Evolutionary conservation across 2,329 filamentous ascomycete species (phyloP), one percentile per base, ranked within the genome.

Genomic region (Sclerotinia glacialis): DNA sequence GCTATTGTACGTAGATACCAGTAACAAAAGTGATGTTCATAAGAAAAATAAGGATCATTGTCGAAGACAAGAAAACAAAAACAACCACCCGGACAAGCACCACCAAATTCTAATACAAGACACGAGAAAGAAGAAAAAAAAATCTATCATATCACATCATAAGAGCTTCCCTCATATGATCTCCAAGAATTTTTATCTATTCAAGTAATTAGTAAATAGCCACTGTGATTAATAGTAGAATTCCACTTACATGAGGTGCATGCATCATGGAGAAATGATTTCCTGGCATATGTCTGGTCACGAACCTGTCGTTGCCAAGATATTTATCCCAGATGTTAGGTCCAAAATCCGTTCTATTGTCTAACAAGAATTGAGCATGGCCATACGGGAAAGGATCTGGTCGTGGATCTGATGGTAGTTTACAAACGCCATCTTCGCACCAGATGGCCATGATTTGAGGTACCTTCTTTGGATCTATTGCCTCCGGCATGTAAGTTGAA

Each of bases 341-440:
- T 31, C 64, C 64, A n/a, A 66, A 63, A 16, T 62, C 58, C 5
- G 56, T 66, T 63, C 56, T 66, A 49, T 62, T 66, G n/a, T 66
- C 56, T 46, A 66, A 37, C 49, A 66, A 49, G 12, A 62, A 66
- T 42, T 66, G 64, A 34, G 56, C 58, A n/a, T 62, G 56, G 11
- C 56, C 64, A 31, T 63, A 54, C n/a, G 64, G 58, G 37, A 66
- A 66, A 34, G 56, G 58, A 47, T 66, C 58, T 12, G 56, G 56
- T 31, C 64, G 47, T 40, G 64, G 56, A 40, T 66, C 56, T 16
- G 64, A 83, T 7, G 87, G 85, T 65, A 84, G 80, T 70, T 66
- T 63, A 23, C 64, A 66, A 23, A 66, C 64, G 2, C 64, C 64
- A 47, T 66, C 58, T 63, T 66, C 58, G 26, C 56, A 62, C 64